Evolutionary conservation across 352 stramenopile genomes (phyloP).

Genomic region (Phytopythium litorale): DNA sequence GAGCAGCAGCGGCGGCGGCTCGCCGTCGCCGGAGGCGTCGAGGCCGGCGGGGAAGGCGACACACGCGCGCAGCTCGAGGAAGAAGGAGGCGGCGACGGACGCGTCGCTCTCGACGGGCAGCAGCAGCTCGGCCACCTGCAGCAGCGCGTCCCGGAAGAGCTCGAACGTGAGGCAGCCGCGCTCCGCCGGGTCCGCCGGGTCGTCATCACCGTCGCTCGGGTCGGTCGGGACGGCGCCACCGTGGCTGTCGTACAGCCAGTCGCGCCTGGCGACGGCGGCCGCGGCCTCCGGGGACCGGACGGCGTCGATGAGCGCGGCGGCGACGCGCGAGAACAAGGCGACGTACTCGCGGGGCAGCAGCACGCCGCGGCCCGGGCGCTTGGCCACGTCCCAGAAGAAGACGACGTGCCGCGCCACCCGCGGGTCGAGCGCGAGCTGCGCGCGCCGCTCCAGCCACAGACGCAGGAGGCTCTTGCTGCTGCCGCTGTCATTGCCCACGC

Average conservation of each 20-base stretch:
- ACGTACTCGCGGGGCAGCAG: slow-evolving; percentile 37
- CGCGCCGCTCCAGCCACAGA: slow-evolving; percentile 50
- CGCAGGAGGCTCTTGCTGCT: slow-evolving; percentile 37
- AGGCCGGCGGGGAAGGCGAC: slow-evolving; percentile 19
- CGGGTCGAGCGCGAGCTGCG: slow-evolving; percentile 20
- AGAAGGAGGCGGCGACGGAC: slow-evolving; percentile 42
- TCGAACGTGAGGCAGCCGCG: slow-evolving; percentile 27
- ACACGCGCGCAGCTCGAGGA: slow-evolving; percentile 49
- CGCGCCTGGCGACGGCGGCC: slow-evolving; percentile 30
- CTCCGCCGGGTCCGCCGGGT: neutral
- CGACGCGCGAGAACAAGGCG: slow-evolving; percentile 56
- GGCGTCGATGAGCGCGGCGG: slow-evolving; percentile 53
- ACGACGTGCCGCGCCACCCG: slow-evolving; percentile 27
- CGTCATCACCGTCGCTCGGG: neutral
- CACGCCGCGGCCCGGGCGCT: slow-evolving; percentile 18
- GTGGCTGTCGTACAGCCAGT: slow-evolving; percentile 73
- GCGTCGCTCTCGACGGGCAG: slow-evolving; percentile 53
- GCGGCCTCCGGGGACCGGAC: slow-evolving; percentile 31
- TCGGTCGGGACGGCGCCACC: slow-evolving; percentile 7
- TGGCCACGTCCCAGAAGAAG: slow-evolving; percentile 64
- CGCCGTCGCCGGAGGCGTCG: too few species aligned
- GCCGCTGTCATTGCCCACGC: slow-evolving; percentile 45
- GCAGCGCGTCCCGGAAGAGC: slow-evolving; percentile 53
- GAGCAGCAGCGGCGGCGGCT: slow-evolving; percentile 4
- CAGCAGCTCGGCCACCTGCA: slow-evolving; percentile 59